Conservation (phyloP, 345 rosid species). For the Salix arbutifolia region DNA sequence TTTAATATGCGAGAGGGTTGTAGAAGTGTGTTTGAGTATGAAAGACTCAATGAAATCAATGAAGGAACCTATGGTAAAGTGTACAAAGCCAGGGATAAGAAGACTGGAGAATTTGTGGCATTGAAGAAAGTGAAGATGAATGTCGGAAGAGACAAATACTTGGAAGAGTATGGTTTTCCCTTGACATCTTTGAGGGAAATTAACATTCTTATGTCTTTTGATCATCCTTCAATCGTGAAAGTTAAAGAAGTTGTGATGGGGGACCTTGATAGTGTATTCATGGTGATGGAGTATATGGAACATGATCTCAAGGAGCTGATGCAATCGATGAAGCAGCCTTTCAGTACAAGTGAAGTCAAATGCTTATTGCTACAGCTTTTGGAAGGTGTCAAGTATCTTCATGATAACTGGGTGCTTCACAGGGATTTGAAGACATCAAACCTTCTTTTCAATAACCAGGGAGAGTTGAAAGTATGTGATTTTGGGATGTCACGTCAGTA, state of each 20-base stretch:
- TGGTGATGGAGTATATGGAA: constrained; percentile 95
- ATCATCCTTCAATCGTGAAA: constrained; percentile 67
- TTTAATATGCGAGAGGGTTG: constrained; percentile 61
- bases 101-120: constrained; percentile 66
- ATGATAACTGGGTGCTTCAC: constrained; percentile 88
- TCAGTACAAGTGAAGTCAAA: constrained; percentile 85
- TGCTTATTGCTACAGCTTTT: constrained; percentile 80
- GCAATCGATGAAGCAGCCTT: constrained; percentile 64
- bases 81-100: constrained; percentile 68
- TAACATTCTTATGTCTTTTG: constrained; percentile 66
- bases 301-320: constrained; percentile 72
- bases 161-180: constrained; percentile 65
- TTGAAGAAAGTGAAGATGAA: constrained; percentile 64
- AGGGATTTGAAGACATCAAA: constrained; percentile 88
- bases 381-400: constrained; percentile 81
- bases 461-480: constrained; percentile 79
- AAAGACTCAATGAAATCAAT: constrained; percentile 65
- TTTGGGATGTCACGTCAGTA: constrained; percentile 85
- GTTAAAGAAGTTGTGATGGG: constrained; percentile 84
- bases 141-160: constrained; percentile 9
- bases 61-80: constrained; percentile 93
- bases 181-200: constrained; percentile 81
- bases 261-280: constrained; percentile 54
- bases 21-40: constrained; percentile 61
- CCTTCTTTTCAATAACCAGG: constrained; percentile 71